Evolutionary conservation across 345 rosid species (phyloP).

Genomic region (Linum usitatissimum): DNA sequence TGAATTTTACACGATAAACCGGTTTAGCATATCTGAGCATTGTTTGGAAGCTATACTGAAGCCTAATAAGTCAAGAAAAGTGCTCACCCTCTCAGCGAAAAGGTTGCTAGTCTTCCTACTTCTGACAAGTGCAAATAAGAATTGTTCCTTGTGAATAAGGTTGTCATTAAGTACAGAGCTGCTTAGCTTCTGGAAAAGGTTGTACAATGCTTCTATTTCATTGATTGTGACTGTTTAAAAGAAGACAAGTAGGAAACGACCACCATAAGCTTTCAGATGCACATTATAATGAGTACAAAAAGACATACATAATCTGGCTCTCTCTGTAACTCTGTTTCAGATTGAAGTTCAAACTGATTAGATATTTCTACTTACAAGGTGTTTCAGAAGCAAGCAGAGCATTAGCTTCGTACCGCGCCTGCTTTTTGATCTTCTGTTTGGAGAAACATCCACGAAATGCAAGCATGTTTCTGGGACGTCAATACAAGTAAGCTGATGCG

Average conservation of each 20-base stretch:
- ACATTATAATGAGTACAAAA: not conserved
- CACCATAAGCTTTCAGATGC: not conserved
- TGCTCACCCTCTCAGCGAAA: slow-evolving; percentile 8
- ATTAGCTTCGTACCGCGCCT: slow-evolving; percentile 39
- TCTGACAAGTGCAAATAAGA: slow-evolving; percentile 5
- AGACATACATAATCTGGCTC: not conserved
- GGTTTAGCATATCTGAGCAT: too few relatives aligned
- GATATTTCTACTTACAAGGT: slow-evolving; percentile 46
- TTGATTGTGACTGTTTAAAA: slow-evolving; percentile 46
- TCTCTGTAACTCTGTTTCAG: not conserved
- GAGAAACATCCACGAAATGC: slow-evolving; percentile 42
- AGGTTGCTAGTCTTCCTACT: slow-evolving; percentile 4
- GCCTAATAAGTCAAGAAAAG: not conserved
- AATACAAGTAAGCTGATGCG: not conserved
- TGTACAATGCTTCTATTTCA: slow-evolving; percentile 66
- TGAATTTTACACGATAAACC: not conserved
- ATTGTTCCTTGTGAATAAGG: slow-evolving; percentile 41
- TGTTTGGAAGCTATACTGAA: not conserved
- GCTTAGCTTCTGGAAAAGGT: slow-evolving; percentile 60
- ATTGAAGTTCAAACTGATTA: not conserved
- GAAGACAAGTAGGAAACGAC: not conserved
- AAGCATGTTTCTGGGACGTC: slow-evolving; percentile 22
- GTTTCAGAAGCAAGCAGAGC: slow-evolving; percentile 65
- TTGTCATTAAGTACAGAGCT: slow-evolving; percentile 38
- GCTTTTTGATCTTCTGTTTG: slow-evolving; percentile 23